These are phyloP conservation scores for Fusarium torreyae DNA, from an alignment of 2,329 filamentous ascomycete genomes.

Conservation along the genomic window DNA sequence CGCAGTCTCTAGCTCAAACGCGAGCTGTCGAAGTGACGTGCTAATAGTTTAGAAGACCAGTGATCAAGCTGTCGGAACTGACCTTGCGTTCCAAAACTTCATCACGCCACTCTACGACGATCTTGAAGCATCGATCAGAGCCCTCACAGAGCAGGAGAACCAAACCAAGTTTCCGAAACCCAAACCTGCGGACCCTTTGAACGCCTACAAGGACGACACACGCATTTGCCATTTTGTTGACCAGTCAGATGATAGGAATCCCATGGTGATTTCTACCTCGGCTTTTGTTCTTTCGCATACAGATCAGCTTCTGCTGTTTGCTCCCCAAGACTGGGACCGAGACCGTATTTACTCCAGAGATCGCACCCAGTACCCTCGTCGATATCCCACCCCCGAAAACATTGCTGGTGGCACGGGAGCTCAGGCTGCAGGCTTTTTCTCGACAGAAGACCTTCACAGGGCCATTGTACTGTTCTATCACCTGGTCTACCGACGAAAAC, in stretches of 20 bases:
- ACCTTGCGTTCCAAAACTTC: not conserved
- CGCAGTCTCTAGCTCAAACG: too few species aligned
- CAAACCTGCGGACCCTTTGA: too few species aligned
- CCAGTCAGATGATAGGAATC: not conserved
- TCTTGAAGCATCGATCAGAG: not conserved
- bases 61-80: not conserved
- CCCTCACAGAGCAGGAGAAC: too few species aligned
- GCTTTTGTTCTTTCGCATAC: not conserved
- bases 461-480: not conserved
- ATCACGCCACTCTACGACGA: not conserved
- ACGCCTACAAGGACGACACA: not conserved
- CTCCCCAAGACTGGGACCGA: not conserved
- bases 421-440: too few species aligned
- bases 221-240: not conserved
- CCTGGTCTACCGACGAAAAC: not conserved
- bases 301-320: not conserved
- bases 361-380: not conserved
- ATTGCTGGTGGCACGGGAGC: not conserved
- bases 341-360: rapidly evolving
- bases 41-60: not conserved
- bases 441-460: too few species aligned
- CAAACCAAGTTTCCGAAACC: too few species aligned
- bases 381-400: not conserved
- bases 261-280: too few species aligned
- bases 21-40: too few species aligned